These are phyloP conservation scores for Mycena haematopus DNA, from an alignment of 768 basidiomycete genomes.

Conservation along the genomic window DNA sequence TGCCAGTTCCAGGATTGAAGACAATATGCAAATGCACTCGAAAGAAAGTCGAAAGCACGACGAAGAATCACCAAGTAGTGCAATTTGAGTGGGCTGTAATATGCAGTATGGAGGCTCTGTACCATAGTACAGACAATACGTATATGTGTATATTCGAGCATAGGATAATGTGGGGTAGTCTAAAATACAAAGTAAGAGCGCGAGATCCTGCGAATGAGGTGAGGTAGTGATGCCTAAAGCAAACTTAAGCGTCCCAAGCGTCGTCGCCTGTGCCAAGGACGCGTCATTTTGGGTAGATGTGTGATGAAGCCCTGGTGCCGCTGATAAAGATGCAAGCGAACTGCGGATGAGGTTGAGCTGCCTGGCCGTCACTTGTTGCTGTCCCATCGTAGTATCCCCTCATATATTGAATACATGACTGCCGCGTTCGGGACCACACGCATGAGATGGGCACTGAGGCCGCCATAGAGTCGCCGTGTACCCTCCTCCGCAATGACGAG, in stretches of 20 bases:
- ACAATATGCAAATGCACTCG: too few species aligned
- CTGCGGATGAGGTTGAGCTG: neutral
- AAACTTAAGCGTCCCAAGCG: neutral
- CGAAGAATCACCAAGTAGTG: too few species aligned
- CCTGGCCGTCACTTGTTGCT: neutral
- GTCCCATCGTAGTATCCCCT: constrained; percentile 75
- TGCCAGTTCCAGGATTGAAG: too few species aligned
- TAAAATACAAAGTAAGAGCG: constrained; percentile 17
- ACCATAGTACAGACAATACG: neutral
- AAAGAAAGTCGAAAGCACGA: too few species aligned
- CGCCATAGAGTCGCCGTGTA: constrained; percentile 83
- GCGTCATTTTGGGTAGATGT: neutral
- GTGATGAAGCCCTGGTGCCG: neutral
- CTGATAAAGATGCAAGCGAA: neutral
- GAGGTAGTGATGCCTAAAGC: constrained; percentile 7
- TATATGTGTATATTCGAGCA: constrained; percentile 11
- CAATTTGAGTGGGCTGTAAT: too few species aligned
- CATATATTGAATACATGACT: constrained; percentile 97
- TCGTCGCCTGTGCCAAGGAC: constrained; percentile 1
- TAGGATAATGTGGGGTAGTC: constrained; percentile 17
- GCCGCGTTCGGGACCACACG: constrained; percentile 97
- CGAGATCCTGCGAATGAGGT: constrained; percentile 11
- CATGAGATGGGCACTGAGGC: constrained; percentile 93
- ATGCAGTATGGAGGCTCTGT: neutral
- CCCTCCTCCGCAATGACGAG: constrained; percentile 93